Base-by-base conservation (phyloP, 345 rosid genomes). In the Dipteronia sinensis region DNA sequence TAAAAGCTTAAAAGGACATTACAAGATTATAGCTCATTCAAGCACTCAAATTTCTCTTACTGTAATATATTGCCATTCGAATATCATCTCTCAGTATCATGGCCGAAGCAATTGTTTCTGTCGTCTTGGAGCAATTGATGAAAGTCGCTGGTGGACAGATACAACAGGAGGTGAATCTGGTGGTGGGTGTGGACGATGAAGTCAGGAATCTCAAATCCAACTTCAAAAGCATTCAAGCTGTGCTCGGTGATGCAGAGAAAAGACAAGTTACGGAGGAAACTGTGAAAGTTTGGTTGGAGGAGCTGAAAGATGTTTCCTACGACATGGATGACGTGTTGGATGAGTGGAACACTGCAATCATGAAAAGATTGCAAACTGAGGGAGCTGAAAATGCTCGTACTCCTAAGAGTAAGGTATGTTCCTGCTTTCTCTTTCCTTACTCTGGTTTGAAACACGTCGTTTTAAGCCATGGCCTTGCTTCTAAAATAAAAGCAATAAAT, bases 281-380 rank as follows among this genome's bases (percentile, higher is more conserved):
- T 59, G 64, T 25, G 34, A 25, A 7, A 25, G 7, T 9, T 10
- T 63, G 67, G 67, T 27, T 63, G 27, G 40, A 63, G 25, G 10
- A 4, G 44, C 69, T 66, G 9, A 66, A 29, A 38, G 46, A 66
- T 44, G 47, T 38, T 31, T 66, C 46, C 46, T 66, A 66, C 34
- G 69, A 31, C 46, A 34, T 66, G 20, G 69, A 66, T 2, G 69
- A 66, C 8, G 69, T 66, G 69, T 17, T 66, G 69, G 47, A 66
- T 17, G 3, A 34, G 23, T 66, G 69, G 69, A 34, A 38, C 16
- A 65, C 22, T 65, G 46, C 40, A 27, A 23, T 29, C 29, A 10
- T 11, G 42, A 25, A 25, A 49, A 49, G 17, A 3, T 8, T 49
- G 73, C 58, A 4, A 59, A 7, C 0, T 62, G 16, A 62, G 66